Evolutionary conservation across 495 filamentous ascomycete species (phyloP).

Genomic region (Xylaria scruposa): DNA sequence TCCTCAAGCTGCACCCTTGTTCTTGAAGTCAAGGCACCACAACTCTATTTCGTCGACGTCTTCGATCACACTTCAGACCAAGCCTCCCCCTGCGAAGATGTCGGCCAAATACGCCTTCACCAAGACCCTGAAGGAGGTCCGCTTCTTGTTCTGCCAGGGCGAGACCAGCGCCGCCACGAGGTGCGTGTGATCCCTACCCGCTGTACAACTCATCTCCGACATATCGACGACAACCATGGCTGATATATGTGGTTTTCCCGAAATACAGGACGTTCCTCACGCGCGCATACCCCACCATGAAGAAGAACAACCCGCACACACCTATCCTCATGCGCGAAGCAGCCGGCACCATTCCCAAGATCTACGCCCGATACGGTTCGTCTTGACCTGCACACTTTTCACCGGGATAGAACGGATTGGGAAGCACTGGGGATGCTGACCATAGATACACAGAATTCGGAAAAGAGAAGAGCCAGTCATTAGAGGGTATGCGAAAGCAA

Average conservation of each 20-base stretch:
- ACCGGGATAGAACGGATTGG: background rate
- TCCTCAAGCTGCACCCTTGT: background rate
- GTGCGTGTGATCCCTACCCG: slow-evolving; percentile 54
- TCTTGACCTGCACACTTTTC: slow-evolving; percentile 18
- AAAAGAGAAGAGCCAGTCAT: slow-evolving; percentile 82
- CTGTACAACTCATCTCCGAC: background rate
- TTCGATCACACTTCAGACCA: slow-evolving; percentile 1
- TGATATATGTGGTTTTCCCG: background rate
- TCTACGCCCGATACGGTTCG: slow-evolving; percentile 94
- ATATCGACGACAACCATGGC: background rate
- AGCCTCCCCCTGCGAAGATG: slow-evolving; percentile 61
- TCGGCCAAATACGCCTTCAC: slow-evolving; percentile 91
- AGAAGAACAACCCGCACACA: slow-evolving; percentile 95
- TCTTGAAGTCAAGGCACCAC: background rate
- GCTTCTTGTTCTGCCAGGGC: slow-evolving; percentile 94
- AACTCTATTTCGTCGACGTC: slow-evolving; percentile 26
- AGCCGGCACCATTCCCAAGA: slow-evolving; percentile 75
- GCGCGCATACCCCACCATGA: slow-evolving; percentile 96
- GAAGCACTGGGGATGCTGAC: too few species aligned
- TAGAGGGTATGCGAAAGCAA: slow-evolving; percentile 66
- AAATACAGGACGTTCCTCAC: slow-evolving; percentile 79
- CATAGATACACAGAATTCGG: slow-evolving; percentile 69
- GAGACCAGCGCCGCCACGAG: slow-evolving; percentile 86
- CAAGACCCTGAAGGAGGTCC: slow-evolving; percentile 88
- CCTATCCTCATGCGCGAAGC: slow-evolving; percentile 97